Evolutionary conservation across 2,329 filamentous ascomycete genomes (phyloP).

Genomic region (Cadophora malorum): DNA sequence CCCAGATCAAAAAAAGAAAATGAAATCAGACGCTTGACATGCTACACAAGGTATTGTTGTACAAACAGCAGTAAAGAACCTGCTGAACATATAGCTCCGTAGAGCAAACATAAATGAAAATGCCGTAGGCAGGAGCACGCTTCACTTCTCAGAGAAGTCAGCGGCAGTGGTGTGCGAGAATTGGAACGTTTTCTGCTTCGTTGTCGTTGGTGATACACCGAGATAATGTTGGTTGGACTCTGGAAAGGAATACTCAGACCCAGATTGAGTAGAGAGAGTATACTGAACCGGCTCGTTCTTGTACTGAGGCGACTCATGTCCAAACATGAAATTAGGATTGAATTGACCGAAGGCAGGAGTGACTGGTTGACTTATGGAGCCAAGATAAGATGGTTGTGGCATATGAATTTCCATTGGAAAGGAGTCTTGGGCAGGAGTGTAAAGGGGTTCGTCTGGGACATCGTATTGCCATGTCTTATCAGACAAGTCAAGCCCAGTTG

Average conservation of each 20-base stretch:
- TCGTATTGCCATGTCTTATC: conserved; percentile 40
- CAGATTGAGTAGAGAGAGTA: conserved; percentile 35
- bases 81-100: conserved; percentile 28
- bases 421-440: conserved; percentile 40
- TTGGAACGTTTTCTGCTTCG: conserved; percentile 44
- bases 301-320: conserved; percentile 37
- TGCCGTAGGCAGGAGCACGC: background rate
- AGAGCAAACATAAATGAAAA: conserved; percentile 19
- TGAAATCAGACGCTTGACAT: conserved; percentile 34
- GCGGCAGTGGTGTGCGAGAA: conserved; percentile 45
- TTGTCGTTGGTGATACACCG: conserved; percentile 36
- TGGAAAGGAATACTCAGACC: conserved; percentile 41
- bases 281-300: conserved; percentile 39
- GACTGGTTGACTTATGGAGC: conserved; percentile 42
- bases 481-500: conserved; percentile 27
- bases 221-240: conserved; percentile 32
- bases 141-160: conserved; percentile 44
- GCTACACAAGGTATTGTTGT: conserved; percentile 34
- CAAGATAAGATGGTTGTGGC: conserved; percentile 39
- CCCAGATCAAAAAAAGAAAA: conserved; percentile 18
- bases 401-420: conserved; percentile 41
- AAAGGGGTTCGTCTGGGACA: conserved; percentile 41
- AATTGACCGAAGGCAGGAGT: conserved; percentile 44
- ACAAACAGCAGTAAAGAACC: conserved; percentile 30
- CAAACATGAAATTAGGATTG: conserved; percentile 37